Conservation (phyloP, 495 filamentous ascomycete species). For the Chaetomium tenue region DNA sequence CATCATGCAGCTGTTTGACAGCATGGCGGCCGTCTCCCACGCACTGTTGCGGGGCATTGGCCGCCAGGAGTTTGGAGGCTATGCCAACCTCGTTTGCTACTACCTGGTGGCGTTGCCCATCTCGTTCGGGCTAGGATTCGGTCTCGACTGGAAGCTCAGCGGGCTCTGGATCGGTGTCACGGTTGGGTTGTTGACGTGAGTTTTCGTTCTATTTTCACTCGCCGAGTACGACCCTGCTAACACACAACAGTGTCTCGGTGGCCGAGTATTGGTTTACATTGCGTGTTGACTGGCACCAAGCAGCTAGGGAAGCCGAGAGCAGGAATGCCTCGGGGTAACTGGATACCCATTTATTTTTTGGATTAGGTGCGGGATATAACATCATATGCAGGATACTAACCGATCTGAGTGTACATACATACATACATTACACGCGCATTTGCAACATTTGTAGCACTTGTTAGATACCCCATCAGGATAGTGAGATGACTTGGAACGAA, state of each 20-base stretch:
- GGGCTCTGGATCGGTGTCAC: constrained; percentile 85
- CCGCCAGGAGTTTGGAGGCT: constrained; percentile 83
- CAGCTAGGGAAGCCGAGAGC: constrained; percentile 67
- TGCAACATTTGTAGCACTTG: neutral
- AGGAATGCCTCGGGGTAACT: constrained; percentile 61
- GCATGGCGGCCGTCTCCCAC: constrained; percentile 71
- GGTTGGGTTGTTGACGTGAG: constrained; percentile 60
- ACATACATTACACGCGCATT: too few species aligned
- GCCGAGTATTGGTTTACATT: constrained; percentile 68
- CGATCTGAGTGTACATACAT: neutral
- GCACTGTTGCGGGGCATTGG: constrained; percentile 82
- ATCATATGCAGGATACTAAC: neutral
- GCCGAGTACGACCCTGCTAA: constrained; percentile 9
- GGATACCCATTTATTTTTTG: neutral
- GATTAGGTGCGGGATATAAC: neutral
- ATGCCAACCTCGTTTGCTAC: constrained; percentile 79
- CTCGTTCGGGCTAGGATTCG: constrained; percentile 73
- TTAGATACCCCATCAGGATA: neutral
- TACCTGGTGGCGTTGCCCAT: constrained; percentile 84
- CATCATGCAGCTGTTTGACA: constrained; percentile 85
- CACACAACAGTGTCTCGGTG: constrained; percentile 50
- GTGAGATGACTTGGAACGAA: neutral
- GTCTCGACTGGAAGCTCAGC: constrained; percentile 65
- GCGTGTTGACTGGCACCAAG: constrained; percentile 66
- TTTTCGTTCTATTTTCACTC: constrained; percentile 15